Conservation (phyloP, 306 rosid species). For the barrel medic (Medicago truncatula) region MtrunA17r5.0-ANR NC_053045.1:30781001-30781500, state of each 20-base stretch:
- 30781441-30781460: not conserved
- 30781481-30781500: conserved; percentile 96
- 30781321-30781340: conserved; percentile 91
- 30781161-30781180: conserved; percentile 94
- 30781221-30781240: conserved; percentile 85
- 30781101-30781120: conserved; percentile 98
- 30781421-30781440: conserved; percentile 11
- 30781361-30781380: conserved; percentile 93
- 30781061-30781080: conserved; percentile 90
- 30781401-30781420: conserved; percentile 20
- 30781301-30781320: conserved; percentile 91
- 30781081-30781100: conserved; percentile 92
- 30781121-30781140: conserved; percentile 98
- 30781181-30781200: conserved; percentile 98
- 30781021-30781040: conserved; percentile 49
- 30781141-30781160: conserved; percentile 91
- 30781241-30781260: conserved; percentile 95
- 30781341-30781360: conserved; percentile 96
- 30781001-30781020: not conserved
- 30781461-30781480: not conserved
- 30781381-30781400: conserved; percentile 57
- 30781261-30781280: conserved; percentile 93
- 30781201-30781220: conserved; percentile 93
- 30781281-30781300: conserved; percentile 91
- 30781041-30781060: conserved; percentile 96